A percentile compares a stretch with the other conserved stretches of the same genome.
Conservation (phyloP, 257 asterid genomes). For the Cynanchum wilfordii region DNA sequence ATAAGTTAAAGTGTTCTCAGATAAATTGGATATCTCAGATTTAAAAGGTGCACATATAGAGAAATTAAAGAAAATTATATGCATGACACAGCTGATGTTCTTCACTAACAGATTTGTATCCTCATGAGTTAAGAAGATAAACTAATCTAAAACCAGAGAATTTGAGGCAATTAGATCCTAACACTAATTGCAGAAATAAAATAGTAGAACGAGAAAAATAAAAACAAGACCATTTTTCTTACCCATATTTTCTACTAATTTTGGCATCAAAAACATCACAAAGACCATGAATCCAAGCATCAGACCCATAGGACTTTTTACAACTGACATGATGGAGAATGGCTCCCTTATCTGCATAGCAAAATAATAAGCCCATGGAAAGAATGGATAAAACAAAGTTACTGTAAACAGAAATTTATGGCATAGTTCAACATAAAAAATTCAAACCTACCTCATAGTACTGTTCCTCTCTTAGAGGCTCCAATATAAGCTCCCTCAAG, state of each 20-base stretch:
- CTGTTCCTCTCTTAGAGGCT: slow-evolving; percentile 86
- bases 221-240: slow-evolving; percentile 29
- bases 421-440: not conserved
- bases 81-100: not conserved
- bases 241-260: slow-evolving; percentile 73
- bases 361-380: slow-evolving; percentile 5
- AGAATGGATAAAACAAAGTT: not conserved
- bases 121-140: not conserved
- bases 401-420: not conserved
- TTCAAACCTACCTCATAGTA: slow-evolving; percentile 64
- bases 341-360: slow-evolving; percentile 80
- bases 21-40: not conserved
- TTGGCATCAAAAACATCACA: slow-evolving; percentile 95
- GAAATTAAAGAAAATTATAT: not conserved
- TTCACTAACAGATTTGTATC: not conserved
- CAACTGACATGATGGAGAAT: slow-evolving; percentile 57
- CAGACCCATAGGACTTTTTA: slow-evolving; percentile 98
- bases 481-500: slow-evolving; percentile 78
- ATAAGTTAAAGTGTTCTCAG: too few species aligned
- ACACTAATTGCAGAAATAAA: not conserved
- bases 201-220: slow-evolving; percentile 2
- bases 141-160: not conserved
- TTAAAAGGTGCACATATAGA: not conserved
- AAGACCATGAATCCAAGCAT: slow-evolving; percentile 94
- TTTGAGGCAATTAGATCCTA: not conserved